Conservation (phyloP, 352 stramenopile genomes). For the Peronospora farinosa region DNA sequence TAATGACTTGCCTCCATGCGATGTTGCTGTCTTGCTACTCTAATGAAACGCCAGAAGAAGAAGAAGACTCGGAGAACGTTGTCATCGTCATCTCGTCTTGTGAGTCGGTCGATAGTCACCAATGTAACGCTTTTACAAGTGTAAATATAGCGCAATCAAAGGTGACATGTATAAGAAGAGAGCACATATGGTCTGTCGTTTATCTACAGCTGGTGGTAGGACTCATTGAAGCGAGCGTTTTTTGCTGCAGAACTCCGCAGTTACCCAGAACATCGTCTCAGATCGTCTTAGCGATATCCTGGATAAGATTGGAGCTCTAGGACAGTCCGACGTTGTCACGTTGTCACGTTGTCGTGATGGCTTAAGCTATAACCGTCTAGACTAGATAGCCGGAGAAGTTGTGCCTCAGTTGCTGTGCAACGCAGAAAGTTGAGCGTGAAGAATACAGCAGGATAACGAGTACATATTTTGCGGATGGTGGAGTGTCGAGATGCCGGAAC, state of each 20-base stretch:
- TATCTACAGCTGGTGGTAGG: constrained; percentile 10
- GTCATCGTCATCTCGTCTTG: constrained; percentile 13
- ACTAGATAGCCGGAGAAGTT: neutral
- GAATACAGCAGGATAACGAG: neutral
- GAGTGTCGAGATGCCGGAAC: constrained; percentile 12
- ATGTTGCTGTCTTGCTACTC: constrained; percentile 12
- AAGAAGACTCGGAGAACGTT: constrained; percentile 16
- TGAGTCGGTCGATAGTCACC: constrained; percentile 6
- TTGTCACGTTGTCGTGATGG: neutral
- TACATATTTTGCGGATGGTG: neutral
- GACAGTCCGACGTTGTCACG: neutral
- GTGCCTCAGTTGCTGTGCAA: constrained; percentile 2
- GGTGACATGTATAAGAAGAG: neutral
- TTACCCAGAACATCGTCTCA: constrained; percentile 9
- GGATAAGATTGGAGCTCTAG: constrained; percentile 11
- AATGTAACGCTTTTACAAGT: constrained; percentile 3
- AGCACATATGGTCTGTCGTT: constrained; percentile 4
- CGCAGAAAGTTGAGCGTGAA: constrained; percentile 1
- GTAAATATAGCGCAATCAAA: constrained; percentile 3
- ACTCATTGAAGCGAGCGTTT: constrained; percentile 19
- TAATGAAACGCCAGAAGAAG: constrained; percentile 12
- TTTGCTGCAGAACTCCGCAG: constrained; percentile 8
- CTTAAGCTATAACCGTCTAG: neutral
- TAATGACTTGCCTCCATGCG: constrained; percentile 6
- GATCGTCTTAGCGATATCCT: constrained; percentile 9